Evolutionary conservation across 2,329 filamentous ascomycete genomes (phyloP), one percentile per base, ranked within the genome.

Genomic region (Exophiala sp.): DNA sequence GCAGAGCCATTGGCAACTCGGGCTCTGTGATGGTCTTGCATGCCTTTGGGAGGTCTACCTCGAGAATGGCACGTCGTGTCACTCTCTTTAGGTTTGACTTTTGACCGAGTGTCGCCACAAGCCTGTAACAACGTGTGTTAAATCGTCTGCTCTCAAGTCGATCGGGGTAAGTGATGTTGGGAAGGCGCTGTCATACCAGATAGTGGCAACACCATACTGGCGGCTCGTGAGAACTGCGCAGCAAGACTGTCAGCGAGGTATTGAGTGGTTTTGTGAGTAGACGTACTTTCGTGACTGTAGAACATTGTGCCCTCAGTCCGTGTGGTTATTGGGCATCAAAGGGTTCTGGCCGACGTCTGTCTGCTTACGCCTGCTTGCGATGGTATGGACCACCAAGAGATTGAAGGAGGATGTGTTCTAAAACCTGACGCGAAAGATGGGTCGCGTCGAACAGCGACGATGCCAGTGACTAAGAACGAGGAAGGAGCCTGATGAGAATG

Each of bases 261-360:
- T 50, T 32, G 20, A 36, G 32, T 42, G 18, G 52, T 3, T 58
- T 71, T 32, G 71, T 49, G 45, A 20, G 5, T 20, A 41, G 14
- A 72, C 85, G 68, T 76, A 94, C 92, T 89, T 73, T 96, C 91
- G 74, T 96, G 89, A 65, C 89, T 95, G 75, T 96, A 97, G 69
- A 96, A 96, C 91, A 96, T 96, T 24, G 20, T 45, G 18, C 10
- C 35, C 12, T 29, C 24, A 29, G 3, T 29, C 3, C 24, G 24
- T 3, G 5, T 29, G 24, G 7, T 5, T 29, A 29, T 8, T 8
- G 7, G 3, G 24, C 7, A 29, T 8, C 5, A 29, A 54, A 55
- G 62, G 56, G 29, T 11, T 34, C 8, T 44, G 9, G 41, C 41
- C 33, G 21, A 44, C 41, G 16, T 21, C 16, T 45, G n/a, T n/a